Base-by-base conservation (phyloP, 1,284 basidiomycete genomes). In the Amylostereum chailletii region DNA sequence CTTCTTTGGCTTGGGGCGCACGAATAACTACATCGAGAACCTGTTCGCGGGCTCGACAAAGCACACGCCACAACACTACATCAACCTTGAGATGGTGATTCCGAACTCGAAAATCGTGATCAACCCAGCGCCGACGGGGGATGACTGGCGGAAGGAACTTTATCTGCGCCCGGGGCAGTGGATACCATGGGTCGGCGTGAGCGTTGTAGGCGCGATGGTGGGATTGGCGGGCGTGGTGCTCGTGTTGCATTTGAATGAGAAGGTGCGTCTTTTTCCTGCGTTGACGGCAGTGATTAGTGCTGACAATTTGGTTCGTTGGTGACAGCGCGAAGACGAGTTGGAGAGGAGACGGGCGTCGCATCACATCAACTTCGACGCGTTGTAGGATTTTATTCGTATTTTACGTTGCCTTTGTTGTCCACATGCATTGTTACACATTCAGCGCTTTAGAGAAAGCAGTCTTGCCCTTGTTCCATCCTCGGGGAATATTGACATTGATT, bases 1-100 rank as follows among this genome's bases (percentile, higher is more conserved):
- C 2, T 97, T 94, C 76, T 92, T 99, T 62, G 96, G 96, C 0
- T 82, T 99, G 2, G 96, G 96, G 0, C 81, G 96, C 41, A 99
- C 95, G n/a, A 99, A 99, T 70, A 99, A 99, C 66, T 99, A 99
- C 68, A 92, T 99, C 60, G 96, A 99, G 73, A 94, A 94, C 62
- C 76, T 96, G 3, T 93, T 94, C 62, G 87, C 95, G 6, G 94
- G 94, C 9, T 86, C 90, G 1, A 94, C 92, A 3, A 76, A 90
- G 32, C 82, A 89, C 55, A 68, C 74, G 3, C 58, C 67, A 37
- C 64, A 82, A 42, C 89, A 96, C 61, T 88, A 73, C 56, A 90
- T 95, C 62, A 85, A 87, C 58, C 85, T 99, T 73, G 96, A 99
- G 62, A 94, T 94, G 31, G 85, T 99, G 11, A 93, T 99, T 42